Evolutionary conservation across 257 asterid genomes (phyloP).

Genomic region (Penstemon eatonii): DNA sequence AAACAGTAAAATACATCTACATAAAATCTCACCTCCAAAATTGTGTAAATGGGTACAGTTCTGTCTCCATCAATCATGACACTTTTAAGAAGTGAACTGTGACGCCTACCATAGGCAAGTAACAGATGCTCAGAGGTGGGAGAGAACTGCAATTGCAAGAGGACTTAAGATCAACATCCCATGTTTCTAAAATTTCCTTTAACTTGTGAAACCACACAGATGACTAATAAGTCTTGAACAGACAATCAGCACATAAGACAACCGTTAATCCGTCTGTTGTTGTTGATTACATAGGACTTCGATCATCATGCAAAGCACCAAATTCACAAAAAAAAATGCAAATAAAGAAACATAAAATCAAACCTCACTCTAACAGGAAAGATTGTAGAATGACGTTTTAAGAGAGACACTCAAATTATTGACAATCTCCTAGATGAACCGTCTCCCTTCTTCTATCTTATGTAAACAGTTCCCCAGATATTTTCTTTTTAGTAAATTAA

Average conservation of each 20-base stretch:
- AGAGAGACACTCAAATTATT: not conserved
- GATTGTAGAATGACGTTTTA: not conserved
- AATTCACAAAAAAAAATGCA: slow-evolving; percentile 17
- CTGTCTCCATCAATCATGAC: slow-evolving; percentile 85
- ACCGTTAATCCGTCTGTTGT: slow-evolving; percentile 6
- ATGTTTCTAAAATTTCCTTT: not conserved
- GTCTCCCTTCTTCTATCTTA: slow-evolving; percentile 5
- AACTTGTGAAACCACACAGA: not conserved
- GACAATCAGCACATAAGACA: not conserved
- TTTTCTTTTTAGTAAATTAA: not conserved
- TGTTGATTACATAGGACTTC: slow-evolving; percentile 4
- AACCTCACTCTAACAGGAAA: not conserved
- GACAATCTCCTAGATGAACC: not conserved
- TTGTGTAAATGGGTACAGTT: slow-evolving; percentile 79
- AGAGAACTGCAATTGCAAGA: slow-evolving; percentile 70
- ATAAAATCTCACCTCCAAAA: slow-evolving; percentile 65
- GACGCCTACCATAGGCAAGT: slow-evolving; percentile 97
- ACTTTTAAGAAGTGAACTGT: slow-evolving; percentile 86
- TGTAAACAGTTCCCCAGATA: slow-evolving; percentile 1
- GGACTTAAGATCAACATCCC: slow-evolving; percentile 14
- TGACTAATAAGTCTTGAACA: slow-evolving; percentile 16
- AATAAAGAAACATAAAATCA: slow-evolving; percentile 9
- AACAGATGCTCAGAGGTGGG: slow-evolving; percentile 93
- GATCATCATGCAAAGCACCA: slow-evolving; percentile 7
- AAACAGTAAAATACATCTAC: slow-evolving; percentile 14